phyloP scores from a whole-genome alignment of 768 basidiomycete genomes.

The Agrocybe pediades region DNA sequence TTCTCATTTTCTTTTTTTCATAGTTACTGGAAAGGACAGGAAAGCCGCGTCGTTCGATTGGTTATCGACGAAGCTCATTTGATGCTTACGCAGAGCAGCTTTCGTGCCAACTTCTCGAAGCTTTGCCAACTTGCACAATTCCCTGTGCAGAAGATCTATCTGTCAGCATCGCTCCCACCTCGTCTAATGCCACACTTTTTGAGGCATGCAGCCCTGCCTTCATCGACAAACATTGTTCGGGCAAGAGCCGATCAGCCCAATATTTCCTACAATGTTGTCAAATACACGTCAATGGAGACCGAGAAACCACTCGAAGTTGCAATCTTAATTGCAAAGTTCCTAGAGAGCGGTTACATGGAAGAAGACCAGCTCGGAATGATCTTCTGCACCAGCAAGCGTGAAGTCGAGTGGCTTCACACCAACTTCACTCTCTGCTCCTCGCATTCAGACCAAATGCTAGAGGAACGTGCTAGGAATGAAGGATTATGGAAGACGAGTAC shows the following conservation, averaged over 20 bases:
- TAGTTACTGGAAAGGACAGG: constrained; percentile 2
- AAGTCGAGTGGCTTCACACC: background rate
- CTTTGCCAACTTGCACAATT: constrained; percentile 4
- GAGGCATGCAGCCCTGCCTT: background rate
- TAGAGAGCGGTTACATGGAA: constrained; percentile 2
- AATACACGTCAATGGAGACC: background rate
- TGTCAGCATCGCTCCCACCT: constrained; percentile 20
- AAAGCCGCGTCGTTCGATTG: background rate
- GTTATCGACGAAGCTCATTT: constrained; percentile 24
- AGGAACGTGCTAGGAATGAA: constrained; percentile 7
- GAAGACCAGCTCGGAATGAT: constrained; percentile 17
- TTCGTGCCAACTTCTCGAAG: constrained; percentile 3
- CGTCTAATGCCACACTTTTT: constrained; percentile 6
- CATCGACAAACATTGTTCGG: constrained; percentile 8
- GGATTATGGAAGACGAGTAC: constrained; percentile 3
- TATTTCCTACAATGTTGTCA: constrained; percentile 15
- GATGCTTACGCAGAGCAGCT: constrained; percentile 1
- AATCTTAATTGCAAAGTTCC: background rate
- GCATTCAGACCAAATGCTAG: background rate
- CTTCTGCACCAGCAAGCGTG: background rate
- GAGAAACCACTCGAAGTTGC: background rate
- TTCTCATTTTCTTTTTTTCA: background rate
- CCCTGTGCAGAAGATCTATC: constrained; percentile 14
- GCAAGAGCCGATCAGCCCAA: constrained; percentile 13
- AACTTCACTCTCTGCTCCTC: background rate